Conservation (phyloP, 2,329 filamentous ascomycete genomes). For the Biscogniauxia mediterranea region DNA sequence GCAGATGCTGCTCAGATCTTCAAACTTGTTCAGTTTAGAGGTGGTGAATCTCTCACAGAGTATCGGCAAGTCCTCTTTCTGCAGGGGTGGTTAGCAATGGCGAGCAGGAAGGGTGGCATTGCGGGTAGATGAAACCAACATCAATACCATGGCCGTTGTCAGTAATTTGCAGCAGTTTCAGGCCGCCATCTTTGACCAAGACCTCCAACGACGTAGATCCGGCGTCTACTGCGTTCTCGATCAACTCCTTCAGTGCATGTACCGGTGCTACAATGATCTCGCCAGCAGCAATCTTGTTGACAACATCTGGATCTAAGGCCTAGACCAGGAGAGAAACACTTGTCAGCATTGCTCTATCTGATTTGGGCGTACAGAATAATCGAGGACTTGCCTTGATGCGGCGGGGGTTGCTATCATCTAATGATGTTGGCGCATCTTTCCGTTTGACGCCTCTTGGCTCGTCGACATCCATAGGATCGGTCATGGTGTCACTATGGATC, state of each 20-base stretch:
- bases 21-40: constrained; percentile 90
- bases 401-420: constrained; percentile 33
- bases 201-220: constrained; percentile 89
- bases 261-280: constrained; percentile 98
- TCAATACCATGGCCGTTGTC: constrained; percentile 97
- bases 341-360: constrained; percentile 14
- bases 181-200: constrained; percentile 87
- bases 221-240: constrained; percentile 98
- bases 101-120: not conserved
- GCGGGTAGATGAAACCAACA: constrained; percentile 48
- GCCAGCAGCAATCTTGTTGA: constrained; percentile 97
- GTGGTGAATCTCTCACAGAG: constrained; percentile 96
- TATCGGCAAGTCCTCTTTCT: constrained; percentile 90
- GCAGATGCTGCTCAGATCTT: constrained; percentile 83
- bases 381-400: constrained; percentile 47
- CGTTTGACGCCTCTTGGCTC: constrained; percentile 46
- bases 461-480: constrained; percentile 46
- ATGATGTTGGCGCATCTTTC: constrained; percentile 42
- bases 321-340: constrained; percentile 35
- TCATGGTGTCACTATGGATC: constrained; percentile 19
- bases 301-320: constrained; percentile 86
- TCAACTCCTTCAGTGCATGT: constrained; percentile 91
- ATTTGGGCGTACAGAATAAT: not conserved
- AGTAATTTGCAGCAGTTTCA: constrained; percentile 94
- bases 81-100: constrained; percentile 23